These are phyloP conservation scores for Malus hybrid DNA, from an alignment of 331 rosid species.

Conservation along the genomic window DNA sequence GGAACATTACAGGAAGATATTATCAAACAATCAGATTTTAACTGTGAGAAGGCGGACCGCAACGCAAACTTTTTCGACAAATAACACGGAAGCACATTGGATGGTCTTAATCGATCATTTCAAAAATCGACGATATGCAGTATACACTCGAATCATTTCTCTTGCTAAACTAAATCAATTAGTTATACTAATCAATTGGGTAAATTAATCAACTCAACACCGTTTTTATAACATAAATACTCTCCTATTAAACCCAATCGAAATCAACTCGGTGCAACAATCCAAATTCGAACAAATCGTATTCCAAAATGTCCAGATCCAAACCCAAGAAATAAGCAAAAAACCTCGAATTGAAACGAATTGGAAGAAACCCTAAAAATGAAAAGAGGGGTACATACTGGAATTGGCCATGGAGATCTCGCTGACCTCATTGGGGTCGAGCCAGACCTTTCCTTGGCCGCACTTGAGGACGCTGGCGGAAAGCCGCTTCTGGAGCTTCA, in stretches of 20 bases:
- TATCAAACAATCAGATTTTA: not conserved
- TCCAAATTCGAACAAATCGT: not conserved
- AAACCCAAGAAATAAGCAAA: not conserved
- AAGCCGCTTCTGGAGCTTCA: conserved; percentile 70
- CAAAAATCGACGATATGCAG: no score
- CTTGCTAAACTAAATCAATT: not conserved
- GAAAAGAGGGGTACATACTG: conserved; percentile 13
- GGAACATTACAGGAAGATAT: not conserved
- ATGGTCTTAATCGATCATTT: no score
- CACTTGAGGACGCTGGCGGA: conserved; percentile 61
- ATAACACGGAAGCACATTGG: not conserved
- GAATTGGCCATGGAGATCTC: conserved; percentile 61
- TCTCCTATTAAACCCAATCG: not conserved
- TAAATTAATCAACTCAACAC: not conserved
- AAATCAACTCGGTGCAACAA: not conserved
- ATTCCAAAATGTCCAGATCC: not conserved
- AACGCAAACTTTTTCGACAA: not conserved
- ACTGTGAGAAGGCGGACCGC: not conserved
- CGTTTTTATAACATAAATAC: not conserved
- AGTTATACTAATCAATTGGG: not conserved
- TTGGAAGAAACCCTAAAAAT: not conserved
- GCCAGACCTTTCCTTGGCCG: conserved; percentile 49
- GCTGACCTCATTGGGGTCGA: conserved; percentile 36
- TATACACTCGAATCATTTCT: not conserved
- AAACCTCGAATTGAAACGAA: not conserved